Evolutionary conservation across 2,329 filamentous ascomycete species (phyloP), one percentile per base, ranked within the genome.

Genomic region (Fusarium sp.): DNA sequence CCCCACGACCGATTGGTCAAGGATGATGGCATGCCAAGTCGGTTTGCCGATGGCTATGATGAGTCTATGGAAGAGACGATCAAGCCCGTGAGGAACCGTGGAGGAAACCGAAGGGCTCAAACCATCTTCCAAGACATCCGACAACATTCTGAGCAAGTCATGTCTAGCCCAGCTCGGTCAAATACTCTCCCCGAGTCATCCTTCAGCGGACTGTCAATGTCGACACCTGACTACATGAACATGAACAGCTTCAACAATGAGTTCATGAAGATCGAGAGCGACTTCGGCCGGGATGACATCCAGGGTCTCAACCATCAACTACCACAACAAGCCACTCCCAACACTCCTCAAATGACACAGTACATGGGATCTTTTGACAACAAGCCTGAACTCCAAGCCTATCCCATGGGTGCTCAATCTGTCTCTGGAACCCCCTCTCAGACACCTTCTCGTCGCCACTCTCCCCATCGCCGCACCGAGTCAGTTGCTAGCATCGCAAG

Each of bases 21-120:
- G 81, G 82, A 85, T 42, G 79, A 83, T 52, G 73, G 81, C 22
- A 81, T 82, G 8, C 83, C 84, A 6, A 83, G 81, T 74, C 82
- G 92, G 61, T 92, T 92, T 77, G 80, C 86, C 6, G 89, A 91
- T 32, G 86, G 85, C 51, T 91, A 90, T 72, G 90, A 92, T 76
- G 89, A 90, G 80, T 91, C 89, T 20, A 89, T 91, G 87, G 89
- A 91, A 77, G 89, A 91, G 80, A 91, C 90, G 1, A 85, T 92
- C 75, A 91, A 91, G 82, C 89, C 90, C 10, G 77, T 81, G 20
- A 84, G 85, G 39, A 82, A 79, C 61, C 84, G 82, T 36, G 77
- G 75, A 56, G 75, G 80, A 38, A 86, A 85, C 68, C 83, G 80
- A 65, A 84, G 85, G 44, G 81, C 85, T 41, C 85, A 86, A 69